A percentile compares a stretch with the other conserved stretches of the same genome.
Evolutionary conservation across 2,329 filamentous ascomycete genomes (phyloP).

Genomic region (Botryotinia calthae): DNA sequence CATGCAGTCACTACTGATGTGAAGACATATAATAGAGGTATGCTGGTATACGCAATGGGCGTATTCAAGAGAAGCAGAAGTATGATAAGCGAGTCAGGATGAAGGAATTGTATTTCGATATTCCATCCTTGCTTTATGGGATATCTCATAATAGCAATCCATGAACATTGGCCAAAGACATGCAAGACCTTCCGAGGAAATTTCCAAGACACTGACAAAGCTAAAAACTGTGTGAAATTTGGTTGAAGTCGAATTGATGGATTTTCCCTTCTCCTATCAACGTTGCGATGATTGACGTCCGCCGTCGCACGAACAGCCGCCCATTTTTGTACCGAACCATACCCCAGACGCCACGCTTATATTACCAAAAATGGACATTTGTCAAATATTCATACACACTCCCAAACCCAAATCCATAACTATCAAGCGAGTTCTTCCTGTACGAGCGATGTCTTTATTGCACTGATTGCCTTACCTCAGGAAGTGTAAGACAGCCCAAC

Average conservation of each 20-base stretch:
- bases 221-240: too few relatives aligned
- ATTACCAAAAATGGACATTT: not conserved
- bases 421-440: not conserved
- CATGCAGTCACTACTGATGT: too few relatives aligned
- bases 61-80: too few relatives aligned
- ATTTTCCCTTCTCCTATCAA: not conserved
- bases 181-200: too few relatives aligned
- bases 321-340: not conserved
- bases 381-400: not conserved
- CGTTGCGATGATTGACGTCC: not conserved
- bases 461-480: conserved; percentile 53
- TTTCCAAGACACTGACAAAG: not conserved
- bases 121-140: too few relatives aligned
- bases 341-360: conserved; percentile 12
- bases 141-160: too few relatives aligned
- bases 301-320: not conserved
- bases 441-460: not conserved
- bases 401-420: not conserved
- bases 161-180: not conserved
- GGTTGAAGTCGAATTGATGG: not conserved
- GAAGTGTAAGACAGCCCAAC: conserved; percentile 85
- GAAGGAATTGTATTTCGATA: too few relatives aligned
- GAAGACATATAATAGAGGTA: too few relatives aligned
- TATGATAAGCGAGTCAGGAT: too few relatives aligned
- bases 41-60: too few relatives aligned